phyloP scores from a whole-genome alignment of 2,329 filamentous ascomycete genomes.

The Paecilomyces niveus region DNA sequence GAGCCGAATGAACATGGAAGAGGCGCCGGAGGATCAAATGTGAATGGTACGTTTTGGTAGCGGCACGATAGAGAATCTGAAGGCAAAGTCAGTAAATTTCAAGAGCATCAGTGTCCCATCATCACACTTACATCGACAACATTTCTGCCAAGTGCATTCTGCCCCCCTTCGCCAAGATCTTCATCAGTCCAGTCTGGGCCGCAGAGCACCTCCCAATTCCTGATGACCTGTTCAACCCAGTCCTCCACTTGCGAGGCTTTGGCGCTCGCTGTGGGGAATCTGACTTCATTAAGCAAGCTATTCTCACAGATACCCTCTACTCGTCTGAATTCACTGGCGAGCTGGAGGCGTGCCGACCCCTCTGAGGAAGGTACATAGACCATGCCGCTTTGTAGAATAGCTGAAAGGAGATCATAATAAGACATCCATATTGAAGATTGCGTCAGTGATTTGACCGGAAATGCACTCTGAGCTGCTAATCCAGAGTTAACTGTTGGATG shows the following conservation, averaged over 20 bases:
- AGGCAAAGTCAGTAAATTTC: conserved; percentile 9
- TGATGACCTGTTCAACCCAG: conserved; percentile 72
- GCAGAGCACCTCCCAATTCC: conserved; percentile 78
- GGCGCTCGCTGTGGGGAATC: conserved; percentile 78
- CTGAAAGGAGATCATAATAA: conserved; percentile 74
- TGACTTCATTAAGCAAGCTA: conserved; percentile 67
- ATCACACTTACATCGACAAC: conserved; percentile 57
- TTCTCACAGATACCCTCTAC: conserved; percentile 75
- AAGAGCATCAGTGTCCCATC: not conserved
- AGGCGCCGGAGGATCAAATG: conserved; percentile 78
- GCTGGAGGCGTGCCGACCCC: conserved; percentile 49
- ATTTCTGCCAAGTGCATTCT: conserved; percentile 64
- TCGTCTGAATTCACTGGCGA: conserved; percentile 69
- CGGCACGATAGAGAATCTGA: conserved; percentile 77
- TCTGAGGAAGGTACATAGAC: conserved; percentile 28
- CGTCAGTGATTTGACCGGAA: conserved; percentile 14
- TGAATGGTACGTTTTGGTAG: conserved; percentile 92
- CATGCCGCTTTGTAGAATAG: conserved; percentile 56
- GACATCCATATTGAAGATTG: conserved; percentile 64
- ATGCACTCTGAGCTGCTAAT: conserved; percentile 11
- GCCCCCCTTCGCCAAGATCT: conserved; percentile 75
- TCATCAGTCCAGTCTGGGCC: conserved; percentile 72
- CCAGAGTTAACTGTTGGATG: conserved; percentile 27
- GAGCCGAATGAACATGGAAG: conserved; percentile 76
- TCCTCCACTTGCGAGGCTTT: conserved; percentile 70